Conservation (phyloP, 805 yeast species). For the Pichia cephalocereana region DNA sequence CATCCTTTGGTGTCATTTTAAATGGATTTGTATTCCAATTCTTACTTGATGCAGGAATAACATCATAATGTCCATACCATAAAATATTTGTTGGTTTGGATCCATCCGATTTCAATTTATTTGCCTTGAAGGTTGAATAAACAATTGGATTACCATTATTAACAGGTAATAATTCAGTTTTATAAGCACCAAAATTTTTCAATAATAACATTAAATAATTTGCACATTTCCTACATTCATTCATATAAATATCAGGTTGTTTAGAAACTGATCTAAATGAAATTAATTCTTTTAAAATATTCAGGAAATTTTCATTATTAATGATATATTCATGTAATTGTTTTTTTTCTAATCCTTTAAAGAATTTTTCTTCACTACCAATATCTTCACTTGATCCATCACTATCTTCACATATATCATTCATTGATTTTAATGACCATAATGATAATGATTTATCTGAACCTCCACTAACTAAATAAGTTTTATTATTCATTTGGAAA, state of each 20-base stretch:
- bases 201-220: conserved; percentile 56
- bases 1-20: conserved; percentile 63
- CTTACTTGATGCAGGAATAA: conserved; percentile 63
- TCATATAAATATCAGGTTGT: conserved; percentile 55
- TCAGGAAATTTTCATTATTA: conserved; percentile 46
- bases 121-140: conserved; percentile 58
- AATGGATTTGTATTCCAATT: conserved; percentile 78
- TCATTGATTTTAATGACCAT: conserved; percentile 48
- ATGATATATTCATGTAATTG: conserved; percentile 2
- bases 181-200: conserved; percentile 58
- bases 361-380: too few relatives aligned
- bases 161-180: conserved; percentile 61
- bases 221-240: conserved; percentile 84
- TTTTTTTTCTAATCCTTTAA: too few relatives aligned
- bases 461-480: conserved; percentile 59
- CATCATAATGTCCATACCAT: conserved; percentile 97
- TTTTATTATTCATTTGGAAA: conserved; percentile 30
- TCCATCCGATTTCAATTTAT: conserved; percentile 10
- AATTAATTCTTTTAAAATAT: conserved; percentile 51
- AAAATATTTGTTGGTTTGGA: conserved; percentile 37
- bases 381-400: background rate
- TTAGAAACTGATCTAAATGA: conserved; percentile 73
- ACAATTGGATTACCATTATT: conserved; percentile 80
- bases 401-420: conserved; percentile 1
- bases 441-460: conserved; percentile 57